Evolutionary conservation across 1,139 yeast genomes (phyloP), one percentile per base, ranked within the genome.

Genomic region (Candida labiduridarum): DNA sequence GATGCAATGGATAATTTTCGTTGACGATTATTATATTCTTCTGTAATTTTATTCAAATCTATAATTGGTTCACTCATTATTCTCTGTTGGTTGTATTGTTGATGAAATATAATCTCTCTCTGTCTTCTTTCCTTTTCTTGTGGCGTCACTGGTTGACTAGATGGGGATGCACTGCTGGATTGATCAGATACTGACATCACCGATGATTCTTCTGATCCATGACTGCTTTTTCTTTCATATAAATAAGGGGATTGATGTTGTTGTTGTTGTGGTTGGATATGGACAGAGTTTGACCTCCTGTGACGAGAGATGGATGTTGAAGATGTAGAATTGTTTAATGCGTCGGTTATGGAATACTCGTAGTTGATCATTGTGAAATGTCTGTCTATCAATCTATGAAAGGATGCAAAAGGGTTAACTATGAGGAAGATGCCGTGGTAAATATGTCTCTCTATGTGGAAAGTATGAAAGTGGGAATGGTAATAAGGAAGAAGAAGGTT

Each of bases 41-140:
- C 57, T 3, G 59, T 59, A 6, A 63, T 50, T 19, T 53, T 56
- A 50, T 62, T 62, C 54, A 63, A 60, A 44, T 63, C 66, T 14
- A 63, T 63, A 6, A 46, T 30, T 16, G 45, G 49, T 29, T 40
- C 43, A 15, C 18, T 35, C 44, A 39, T 11, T 31, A 34, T 27
- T 19, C 4, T n/a, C 18, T 25, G 31, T 19, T 19, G 34, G 41
- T 22, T 34, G 16, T 25, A 8, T 6, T 29, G 41, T 16, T 29
- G 11, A 14, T 22, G 25, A 4, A 22, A 22, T 4, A 22, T 22
- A 7, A 22, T 22, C 7, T 22, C 25, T 22, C 25, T 22, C 4
- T 22, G 6, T 22, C 16, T 33, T n/a, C 16, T 15, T 33, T 33
- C 36, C n/a, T n/a, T n/a, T n/a, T n/a, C n/a, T 45, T 40, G n/a